phyloP scores from a whole-genome alignment of 2,329 filamentous ascomycete species.

The Scedosporium boydii region DNA sequence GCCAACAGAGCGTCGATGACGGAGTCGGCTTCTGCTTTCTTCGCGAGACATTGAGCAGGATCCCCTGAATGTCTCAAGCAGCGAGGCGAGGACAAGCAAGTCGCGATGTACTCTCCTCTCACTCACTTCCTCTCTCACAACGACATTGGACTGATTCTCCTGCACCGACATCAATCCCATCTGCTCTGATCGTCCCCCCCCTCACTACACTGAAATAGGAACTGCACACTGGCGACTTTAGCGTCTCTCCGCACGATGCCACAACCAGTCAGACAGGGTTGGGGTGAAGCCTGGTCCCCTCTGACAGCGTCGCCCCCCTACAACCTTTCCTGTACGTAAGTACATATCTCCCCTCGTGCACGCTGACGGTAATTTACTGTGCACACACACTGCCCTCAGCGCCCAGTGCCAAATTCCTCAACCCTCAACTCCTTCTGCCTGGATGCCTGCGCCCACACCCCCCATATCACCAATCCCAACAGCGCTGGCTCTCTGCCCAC shows the following conservation, averaged over 20 bases:
- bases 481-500: background rate
- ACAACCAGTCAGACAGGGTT: constrained; percentile 1
- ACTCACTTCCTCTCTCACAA: background rate
- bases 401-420: background rate
- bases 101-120: background rate
- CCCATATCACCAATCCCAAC: constrained; percentile 1
- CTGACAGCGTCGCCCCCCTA: background rate
- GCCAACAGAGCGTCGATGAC: background rate
- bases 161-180: background rate
- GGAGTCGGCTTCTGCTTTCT: background rate
- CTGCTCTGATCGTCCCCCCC: background rate
- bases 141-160: background rate
- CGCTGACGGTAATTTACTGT: background rate
- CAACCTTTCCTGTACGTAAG: background rate
- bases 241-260: background rate
- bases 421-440: background rate
- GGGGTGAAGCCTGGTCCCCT: background rate
- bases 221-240: constrained; percentile 1
- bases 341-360: background rate
- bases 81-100: background rate
- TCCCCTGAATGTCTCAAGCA: background rate
- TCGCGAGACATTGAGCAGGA: background rate
- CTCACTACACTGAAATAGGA: constrained; percentile 2
- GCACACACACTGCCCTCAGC: background rate
- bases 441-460: background rate